Evolutionary conservation across 2,329 filamentous ascomycete genomes (phyloP).

Genomic region (Mycosphaerelloides madeirae): DNA sequence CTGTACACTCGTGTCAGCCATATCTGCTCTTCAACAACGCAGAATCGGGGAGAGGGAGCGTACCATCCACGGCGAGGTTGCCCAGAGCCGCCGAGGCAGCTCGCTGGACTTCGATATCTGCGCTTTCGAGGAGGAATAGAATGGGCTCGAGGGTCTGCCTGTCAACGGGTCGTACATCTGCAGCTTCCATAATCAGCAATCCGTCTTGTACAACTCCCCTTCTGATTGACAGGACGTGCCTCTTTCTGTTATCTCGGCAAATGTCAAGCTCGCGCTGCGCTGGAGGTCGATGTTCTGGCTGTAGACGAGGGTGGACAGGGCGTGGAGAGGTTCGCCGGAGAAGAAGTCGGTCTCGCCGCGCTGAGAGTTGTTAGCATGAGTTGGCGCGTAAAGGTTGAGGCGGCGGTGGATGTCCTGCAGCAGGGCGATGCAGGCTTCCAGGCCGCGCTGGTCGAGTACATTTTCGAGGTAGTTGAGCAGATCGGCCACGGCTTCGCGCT

Average conservation of each 20-base stretch:
- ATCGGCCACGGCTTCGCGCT: slow-evolving; percentile 94
- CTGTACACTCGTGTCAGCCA: slow-evolving; percentile 65
- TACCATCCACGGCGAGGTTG: slow-evolving; percentile 96
- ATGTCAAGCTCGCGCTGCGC: slow-evolving; percentile 93
- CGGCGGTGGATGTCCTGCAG: slow-evolving; percentile 2
- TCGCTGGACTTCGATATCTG: slow-evolving; percentile 94
- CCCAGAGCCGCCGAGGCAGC: slow-evolving; percentile 93
- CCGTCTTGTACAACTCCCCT: background rate
- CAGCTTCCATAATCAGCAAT: background rate
- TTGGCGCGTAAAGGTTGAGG: slow-evolving; percentile 8
- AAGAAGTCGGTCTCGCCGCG: slow-evolving; percentile 98
- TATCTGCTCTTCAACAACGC: slow-evolving; percentile 67
- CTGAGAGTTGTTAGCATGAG: slow-evolving; percentile 45
- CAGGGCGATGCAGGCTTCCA: slow-evolving; percentile 6
- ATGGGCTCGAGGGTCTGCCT: slow-evolving; percentile 93
- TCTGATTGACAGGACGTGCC: slow-evolving; percentile 51
- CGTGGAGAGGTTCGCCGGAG: slow-evolving; percentile 86
- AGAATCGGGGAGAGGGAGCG: too few relatives aligned
- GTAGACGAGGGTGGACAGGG: slow-evolving; percentile 91
- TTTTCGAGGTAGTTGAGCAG: slow-evolving; percentile 94
- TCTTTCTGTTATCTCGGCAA: slow-evolving; percentile 97
- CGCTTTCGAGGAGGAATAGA: slow-evolving; percentile 86
- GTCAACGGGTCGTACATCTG: slow-evolving; percentile 95
- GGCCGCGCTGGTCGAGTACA: slow-evolving; percentile 50
- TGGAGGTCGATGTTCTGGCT: slow-evolving; percentile 98